These are phyloP conservation scores for Kitagawia praeruptora DNA, from an alignment of 129 eudicot genomes.

Conservation along the genomic window DNA sequence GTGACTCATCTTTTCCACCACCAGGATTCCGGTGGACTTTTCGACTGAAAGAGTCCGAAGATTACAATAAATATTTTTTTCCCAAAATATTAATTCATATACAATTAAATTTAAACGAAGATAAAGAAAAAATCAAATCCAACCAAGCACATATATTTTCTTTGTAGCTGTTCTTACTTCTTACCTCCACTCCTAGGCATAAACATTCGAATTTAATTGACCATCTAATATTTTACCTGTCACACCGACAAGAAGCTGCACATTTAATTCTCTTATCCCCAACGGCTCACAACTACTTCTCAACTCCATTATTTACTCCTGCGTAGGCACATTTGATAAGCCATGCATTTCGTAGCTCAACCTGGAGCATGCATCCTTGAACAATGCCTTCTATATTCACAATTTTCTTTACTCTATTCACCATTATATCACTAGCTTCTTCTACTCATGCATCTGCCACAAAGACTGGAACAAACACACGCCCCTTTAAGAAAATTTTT, in stretches of 20 bases:
- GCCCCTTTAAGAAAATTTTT: constrained; percentile 44
- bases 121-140: too few species aligned
- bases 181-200: too few species aligned
- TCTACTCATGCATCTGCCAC: constrained; percentile 6
- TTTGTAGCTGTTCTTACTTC: too few species aligned
- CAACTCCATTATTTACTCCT: not conserved
- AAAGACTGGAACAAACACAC: not conserved
- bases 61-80: not conserved
- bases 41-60: not conserved
- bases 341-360: constrained; percentile 1
- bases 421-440: constrained; percentile 12
- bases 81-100: too few species aligned
- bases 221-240: not conserved
- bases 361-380: not conserved
- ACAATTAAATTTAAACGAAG: too few species aligned
- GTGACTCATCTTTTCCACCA: not conserved
- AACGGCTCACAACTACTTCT: not conserved
- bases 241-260: constrained; percentile 5
- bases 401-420: constrained; percentile 1
- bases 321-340: not conserved
- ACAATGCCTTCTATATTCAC: not conserved
- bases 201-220: not conserved
- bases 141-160: too few species aligned
- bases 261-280: not conserved
- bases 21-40: not conserved